Evolutionary conservation across 2,329 filamentous ascomycete genomes (phyloP), one percentile per base, ranked within the genome.

Genomic region (Zarea fungicola): DNA sequence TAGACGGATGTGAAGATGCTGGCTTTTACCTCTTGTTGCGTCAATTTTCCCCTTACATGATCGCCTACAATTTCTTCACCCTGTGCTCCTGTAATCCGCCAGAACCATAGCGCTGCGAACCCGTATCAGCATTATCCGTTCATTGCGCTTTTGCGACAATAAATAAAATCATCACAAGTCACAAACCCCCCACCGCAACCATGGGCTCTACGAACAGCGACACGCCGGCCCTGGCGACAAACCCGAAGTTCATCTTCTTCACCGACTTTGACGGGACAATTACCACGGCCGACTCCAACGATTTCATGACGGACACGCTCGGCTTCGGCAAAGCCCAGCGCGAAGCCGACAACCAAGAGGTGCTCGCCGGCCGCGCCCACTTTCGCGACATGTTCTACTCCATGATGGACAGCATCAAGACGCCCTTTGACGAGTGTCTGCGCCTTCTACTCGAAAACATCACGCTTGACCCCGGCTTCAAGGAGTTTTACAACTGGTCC

Each of bases 181-280:
- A 16, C 11, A n/a, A 35, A 16, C 26, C 21, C 6, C 16, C 16
- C 35, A 37, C 42, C 34, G 36, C 31, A 61, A 68, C 51, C 45
- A 76, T 76, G 72, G 71, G 70, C 47, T 72, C 71, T 48, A 54
- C 63, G 22, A 53, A 60, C 36, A 64, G 60, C 50, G 65, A 72
- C 41, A 77, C 80, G 22, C 80, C 80, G 49, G 81, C 81, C 37
- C 70, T 84, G 65, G 73, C 73, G 60, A 82, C 75, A 50, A 83
- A 86, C 65, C 91, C 91, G 44, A 87, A 89, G 71, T 87, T 89
- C 74, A 91, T 99, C 75, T 96, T 99, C 80, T 97, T 97, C 76
- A 96, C 91, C 58, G 93, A 99, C 72, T 97, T 97, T 65, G 93
- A 99, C 70, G 93, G 93, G 62, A 97, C 91, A 47, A 92, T 96